A percentile compares a stretch with the other conserved stretches of the same genome.
Evolutionary conservation across 257 asterid genomes (phyloP).

Genomic region (Pogostemon cablin): DNA sequence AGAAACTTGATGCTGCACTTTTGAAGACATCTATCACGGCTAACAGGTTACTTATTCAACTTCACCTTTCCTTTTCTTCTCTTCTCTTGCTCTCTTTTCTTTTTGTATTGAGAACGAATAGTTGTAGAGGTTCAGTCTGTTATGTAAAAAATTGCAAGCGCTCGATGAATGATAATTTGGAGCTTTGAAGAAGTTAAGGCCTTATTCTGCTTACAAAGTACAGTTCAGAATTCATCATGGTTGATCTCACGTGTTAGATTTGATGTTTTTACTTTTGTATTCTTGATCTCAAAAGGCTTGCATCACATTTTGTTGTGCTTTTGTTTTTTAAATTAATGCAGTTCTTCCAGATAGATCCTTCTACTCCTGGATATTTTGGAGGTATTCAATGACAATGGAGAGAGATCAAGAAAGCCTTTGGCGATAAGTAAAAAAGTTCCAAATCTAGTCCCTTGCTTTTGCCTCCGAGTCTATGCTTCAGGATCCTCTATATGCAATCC

Average conservation of each 20-base stretch:
- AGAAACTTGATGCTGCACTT: slow-evolving; percentile 33
- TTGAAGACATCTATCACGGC: slow-evolving; percentile 27
- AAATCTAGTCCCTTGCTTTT: not conserved
- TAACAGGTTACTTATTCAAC: slow-evolving; percentile 18
- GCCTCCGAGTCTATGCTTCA: not conserved
- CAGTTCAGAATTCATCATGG: slow-evolving; percentile 36
- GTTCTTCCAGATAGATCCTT: not conserved
- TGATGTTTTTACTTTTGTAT: slow-evolving; percentile 8
- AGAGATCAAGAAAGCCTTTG: not conserved
- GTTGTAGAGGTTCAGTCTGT: slow-evolving; percentile 20
- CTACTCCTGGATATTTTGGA: not conserved
- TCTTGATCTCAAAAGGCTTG: not conserved
- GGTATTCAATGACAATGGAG: not conserved
- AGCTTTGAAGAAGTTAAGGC: slow-evolving; percentile 25
- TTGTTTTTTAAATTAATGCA: not conserved
- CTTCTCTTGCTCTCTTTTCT: not conserved
- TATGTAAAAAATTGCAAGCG: slow-evolving; percentile 3
- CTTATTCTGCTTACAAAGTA: not conserved
- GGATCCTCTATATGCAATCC: not conserved
- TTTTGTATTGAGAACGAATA: not conserved
- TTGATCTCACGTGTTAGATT: slow-evolving; percentile 37
- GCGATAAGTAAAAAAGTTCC: slow-evolving; percentile 2
- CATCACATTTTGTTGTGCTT: slow-evolving; percentile 4
- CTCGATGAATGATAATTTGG: slow-evolving; percentile 17
- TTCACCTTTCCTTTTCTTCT: not conserved